Percentiles rank a stretch among this genome's conserved stretches.
phyloP scores from a whole-genome alignment of 495 filamentous ascomycete genomes.

The Xylaria venustula region DNA sequence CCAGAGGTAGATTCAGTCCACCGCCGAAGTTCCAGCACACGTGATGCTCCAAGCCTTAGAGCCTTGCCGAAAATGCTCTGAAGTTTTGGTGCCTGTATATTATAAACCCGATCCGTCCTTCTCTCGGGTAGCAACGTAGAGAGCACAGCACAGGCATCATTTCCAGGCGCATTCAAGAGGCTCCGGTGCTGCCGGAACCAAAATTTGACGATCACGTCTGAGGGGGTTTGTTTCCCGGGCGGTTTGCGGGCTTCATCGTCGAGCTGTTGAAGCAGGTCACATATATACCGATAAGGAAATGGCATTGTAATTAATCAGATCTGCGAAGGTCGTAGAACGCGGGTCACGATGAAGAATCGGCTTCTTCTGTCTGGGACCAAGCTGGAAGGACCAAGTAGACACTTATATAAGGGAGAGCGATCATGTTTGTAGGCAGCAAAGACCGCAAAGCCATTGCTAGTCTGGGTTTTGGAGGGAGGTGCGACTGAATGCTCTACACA shows the following conservation, averaged over 20 bases:
- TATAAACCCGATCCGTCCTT: constrained; percentile 72
- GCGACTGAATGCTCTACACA: background rate
- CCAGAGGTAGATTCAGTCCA: constrained; percentile 55
- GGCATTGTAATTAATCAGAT: constrained; percentile 23
- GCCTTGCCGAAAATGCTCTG: constrained; percentile 63
- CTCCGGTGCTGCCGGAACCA: constrained; percentile 63
- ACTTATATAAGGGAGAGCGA: background rate
- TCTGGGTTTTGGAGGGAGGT: background rate
- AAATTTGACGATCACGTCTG: constrained; percentile 39
- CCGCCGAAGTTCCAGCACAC: constrained; percentile 59
- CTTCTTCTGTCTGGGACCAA: too few species aligned
- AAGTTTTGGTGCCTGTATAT: constrained; percentile 58
- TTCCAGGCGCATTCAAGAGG: constrained; percentile 49
- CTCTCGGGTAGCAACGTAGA: constrained; percentile 73
- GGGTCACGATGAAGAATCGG: background rate
- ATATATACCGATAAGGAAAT: constrained; percentile 31
- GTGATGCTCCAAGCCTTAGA: constrained; percentile 56
- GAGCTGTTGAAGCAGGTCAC: constrained; percentile 37
- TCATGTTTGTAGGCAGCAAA: constrained; percentile 11
- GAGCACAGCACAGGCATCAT: constrained; percentile 59
- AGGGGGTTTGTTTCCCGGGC: constrained; percentile 30
- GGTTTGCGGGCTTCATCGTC: constrained; percentile 31
- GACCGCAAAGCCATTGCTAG: background rate
- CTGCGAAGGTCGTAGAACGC: too few species aligned
- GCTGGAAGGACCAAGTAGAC: background rate